A percentile compares a stretch with the other conserved stretches of the same genome.
These are phyloP conservation scores for Leptographium lundbergii DNA, from an alignment of 2,329 filamentous ascomycete genomes.

Conservation along the genomic window DNA sequence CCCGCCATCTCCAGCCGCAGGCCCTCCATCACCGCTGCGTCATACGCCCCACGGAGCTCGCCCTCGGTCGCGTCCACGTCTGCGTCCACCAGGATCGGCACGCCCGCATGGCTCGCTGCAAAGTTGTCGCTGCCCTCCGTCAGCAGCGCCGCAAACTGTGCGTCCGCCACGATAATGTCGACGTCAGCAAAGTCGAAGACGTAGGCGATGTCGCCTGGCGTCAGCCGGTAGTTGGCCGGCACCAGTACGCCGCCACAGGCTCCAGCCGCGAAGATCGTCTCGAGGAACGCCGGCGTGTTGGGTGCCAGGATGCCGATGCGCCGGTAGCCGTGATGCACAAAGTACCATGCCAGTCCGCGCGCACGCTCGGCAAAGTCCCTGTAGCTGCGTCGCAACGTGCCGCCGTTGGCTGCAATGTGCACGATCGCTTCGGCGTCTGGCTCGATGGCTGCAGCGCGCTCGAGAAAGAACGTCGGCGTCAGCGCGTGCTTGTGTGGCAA, in stretches of 20 bases:
- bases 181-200: constrained; percentile 82
- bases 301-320: constrained; percentile 77
- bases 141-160: constrained; percentile 63
- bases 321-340: constrained; percentile 60
- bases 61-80: constrained; percentile 72
- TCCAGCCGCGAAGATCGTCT: constrained; percentile 76
- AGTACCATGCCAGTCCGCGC: constrained; percentile 74
- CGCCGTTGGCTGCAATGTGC: constrained; percentile 69
- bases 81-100: constrained; percentile 64
- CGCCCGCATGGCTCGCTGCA: constrained; percentile 41
- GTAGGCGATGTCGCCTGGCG: constrained; percentile 75
- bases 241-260: constrained; percentile 72
- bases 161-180: constrained; percentile 76
- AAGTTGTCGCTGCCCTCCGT: constrained; percentile 36
- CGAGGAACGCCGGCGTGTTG: constrained; percentile 90
- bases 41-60: constrained; percentile 64
- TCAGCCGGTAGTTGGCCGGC: constrained; percentile 50
- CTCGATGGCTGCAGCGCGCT: constrained; percentile 77
- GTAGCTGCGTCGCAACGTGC: constrained; percentile 65
- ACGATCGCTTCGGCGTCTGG: constrained; percentile 75
- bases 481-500: constrained; percentile 60
- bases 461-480: constrained; percentile 71
- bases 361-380: constrained; percentile 74
- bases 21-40: constrained; percentile 72
- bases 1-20: constrained; percentile 55